Conservation (phyloP, 2,329 filamentous ascomycete genomes). For the Didymella glomerata region DNA sequence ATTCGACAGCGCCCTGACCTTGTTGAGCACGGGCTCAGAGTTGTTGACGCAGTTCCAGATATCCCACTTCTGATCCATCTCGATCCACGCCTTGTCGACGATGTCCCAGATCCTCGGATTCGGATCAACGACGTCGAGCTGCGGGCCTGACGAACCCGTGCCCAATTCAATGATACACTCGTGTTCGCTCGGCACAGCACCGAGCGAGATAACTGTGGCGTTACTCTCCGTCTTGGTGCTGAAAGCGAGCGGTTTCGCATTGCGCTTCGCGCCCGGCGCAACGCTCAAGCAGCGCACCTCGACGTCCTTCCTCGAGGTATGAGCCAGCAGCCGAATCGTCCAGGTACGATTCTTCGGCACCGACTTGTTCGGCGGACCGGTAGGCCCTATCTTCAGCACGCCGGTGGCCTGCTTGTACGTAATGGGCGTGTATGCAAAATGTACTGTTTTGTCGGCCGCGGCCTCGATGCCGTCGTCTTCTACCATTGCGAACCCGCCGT, state of each 20-base stretch:
- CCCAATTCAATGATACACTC: constrained; percentile 42
- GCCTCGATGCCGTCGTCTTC: constrained; percentile 53
- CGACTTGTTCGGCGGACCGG: constrained; percentile 33
- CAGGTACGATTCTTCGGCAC: constrained; percentile 44
- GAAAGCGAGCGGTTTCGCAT: constrained; percentile 35
- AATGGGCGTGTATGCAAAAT: constrained; percentile 47
- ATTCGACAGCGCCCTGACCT: constrained; percentile 42
- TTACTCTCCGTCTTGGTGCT: constrained; percentile 29
- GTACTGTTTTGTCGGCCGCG: constrained; percentile 38
- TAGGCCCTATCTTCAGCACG: constrained; percentile 47
- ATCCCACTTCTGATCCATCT: constrained; percentile 45
- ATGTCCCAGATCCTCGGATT: constrained; percentile 41
- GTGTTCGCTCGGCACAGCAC: constrained; percentile 33
- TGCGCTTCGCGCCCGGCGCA: constrained; percentile 32
- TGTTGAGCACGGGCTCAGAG: constrained; percentile 39
- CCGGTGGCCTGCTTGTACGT: constrained; percentile 51
- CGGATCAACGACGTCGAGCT: constrained; percentile 47
- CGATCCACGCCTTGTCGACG: constrained; percentile 40
- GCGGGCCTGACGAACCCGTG: constrained; percentile 27
- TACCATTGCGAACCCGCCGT: constrained; percentile 48
- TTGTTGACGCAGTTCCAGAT: constrained; percentile 45
- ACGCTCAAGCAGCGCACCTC: constrained; percentile 42
- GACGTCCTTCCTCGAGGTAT: constrained; percentile 26
- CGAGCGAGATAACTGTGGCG: constrained; percentile 40
- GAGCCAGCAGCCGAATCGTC: constrained; percentile 45